Evolutionary conservation across 139 green algal genomes (phyloP).

Genomic region (Mesostigma viride): DNA sequence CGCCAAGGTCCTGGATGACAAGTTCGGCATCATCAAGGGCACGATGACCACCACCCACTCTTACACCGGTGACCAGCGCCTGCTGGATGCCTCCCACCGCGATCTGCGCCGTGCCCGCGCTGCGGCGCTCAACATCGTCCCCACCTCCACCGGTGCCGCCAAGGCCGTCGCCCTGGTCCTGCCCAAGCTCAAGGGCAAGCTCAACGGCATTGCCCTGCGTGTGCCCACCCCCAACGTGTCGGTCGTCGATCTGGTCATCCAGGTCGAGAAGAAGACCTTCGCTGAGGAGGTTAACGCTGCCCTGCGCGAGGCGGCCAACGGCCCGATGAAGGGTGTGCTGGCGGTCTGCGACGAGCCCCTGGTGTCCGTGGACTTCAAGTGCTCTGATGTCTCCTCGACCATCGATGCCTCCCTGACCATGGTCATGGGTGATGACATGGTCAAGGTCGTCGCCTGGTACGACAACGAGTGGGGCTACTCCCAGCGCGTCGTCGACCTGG

Average conservation of each 20-base stretch:
- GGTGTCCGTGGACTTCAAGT: slow-evolving; percentile 48
- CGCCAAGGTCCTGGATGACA: slow-evolving; percentile 48
- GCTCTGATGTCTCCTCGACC: slow-evolving; percentile 44
- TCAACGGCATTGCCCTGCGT: slow-evolving; percentile 51
- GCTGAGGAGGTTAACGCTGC: slow-evolving; percentile 45
- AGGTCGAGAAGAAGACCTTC: slow-evolving; percentile 54
- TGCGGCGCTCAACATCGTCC: slow-evolving; percentile 51
- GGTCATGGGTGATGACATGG: slow-evolving; percentile 53
- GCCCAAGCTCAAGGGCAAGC: slow-evolving; percentile 49
- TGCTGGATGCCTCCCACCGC: slow-evolving; percentile 48
- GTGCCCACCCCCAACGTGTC: slow-evolving; percentile 53
- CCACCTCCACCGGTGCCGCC: slow-evolving; percentile 48
- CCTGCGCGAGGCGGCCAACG: slow-evolving; percentile 41
- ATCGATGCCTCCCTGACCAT: slow-evolving; percentile 48
- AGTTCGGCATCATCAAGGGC: slow-evolving; percentile 49
- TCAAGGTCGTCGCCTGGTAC: slow-evolving; percentile 72
- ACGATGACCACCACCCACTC: slow-evolving; percentile 54
- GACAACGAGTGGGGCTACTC: no score
- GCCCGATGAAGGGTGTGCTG: slow-evolving; percentile 36
- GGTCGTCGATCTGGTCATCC: slow-evolving; percentile 48
- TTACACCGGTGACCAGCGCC: slow-evolving; percentile 47
- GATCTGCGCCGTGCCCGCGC: slow-evolving; percentile 45
- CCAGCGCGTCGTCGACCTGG: slow-evolving; percentile 46
- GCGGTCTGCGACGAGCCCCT: slow-evolving; percentile 42
- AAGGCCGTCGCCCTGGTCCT: slow-evolving; percentile 51